A percentile compares a stretch with the other conserved stretches of the same genome.
Evolutionary conservation across 352 stramenopile species (phyloP).

Genomic region (Vaucheria bursata): DNA sequence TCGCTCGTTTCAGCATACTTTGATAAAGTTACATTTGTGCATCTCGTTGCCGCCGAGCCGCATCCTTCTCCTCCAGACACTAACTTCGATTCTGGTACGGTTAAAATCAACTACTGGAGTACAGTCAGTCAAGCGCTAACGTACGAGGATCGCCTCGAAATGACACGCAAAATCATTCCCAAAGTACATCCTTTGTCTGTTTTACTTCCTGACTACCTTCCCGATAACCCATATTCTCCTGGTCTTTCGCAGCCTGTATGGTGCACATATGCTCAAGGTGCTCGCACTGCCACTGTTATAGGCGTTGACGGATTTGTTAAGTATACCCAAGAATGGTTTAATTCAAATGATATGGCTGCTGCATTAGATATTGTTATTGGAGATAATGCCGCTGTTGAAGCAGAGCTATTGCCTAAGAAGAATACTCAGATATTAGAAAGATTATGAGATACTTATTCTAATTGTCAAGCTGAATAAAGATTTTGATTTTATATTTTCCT

Average conservation of each 20-base stretch:
- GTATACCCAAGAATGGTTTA: conserved; percentile 23
- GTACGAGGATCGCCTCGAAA: conserved; percentile 27
- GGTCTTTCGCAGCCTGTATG: conserved; percentile 28
- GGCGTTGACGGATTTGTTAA: conserved; percentile 13
- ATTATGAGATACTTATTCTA: too few species aligned
- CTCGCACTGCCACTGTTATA: conserved; percentile 20
- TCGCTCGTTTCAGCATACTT: conserved; percentile 20
- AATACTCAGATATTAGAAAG: too few species aligned
- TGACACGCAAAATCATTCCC: conserved; percentile 6
- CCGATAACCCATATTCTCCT: conserved; percentile 20
- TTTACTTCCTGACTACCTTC: conserved; percentile 29
- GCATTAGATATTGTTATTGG: too few species aligned
- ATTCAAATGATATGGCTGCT: conserved; percentile 8
- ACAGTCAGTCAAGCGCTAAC: conserved; percentile 15
- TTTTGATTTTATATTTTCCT: too few species aligned
- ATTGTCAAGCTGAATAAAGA: too few species aligned
- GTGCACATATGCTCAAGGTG: conserved; percentile 35
- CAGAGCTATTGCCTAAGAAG: too few species aligned
- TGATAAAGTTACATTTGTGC: conserved; percentile 27
- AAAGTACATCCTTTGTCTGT: conserved; percentile 18
- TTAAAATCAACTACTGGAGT: conserved; percentile 32
- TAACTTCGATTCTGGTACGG: conserved; percentile 27
- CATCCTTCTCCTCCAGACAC: conserved; percentile 24
- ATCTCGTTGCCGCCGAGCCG: conserved; percentile 31
- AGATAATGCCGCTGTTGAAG: too few species aligned